These are phyloP conservation scores for Hanseniaspora valbyensis DNA, from an alignment of 805 yeast genomes.

Conservation along the genomic window DNA sequence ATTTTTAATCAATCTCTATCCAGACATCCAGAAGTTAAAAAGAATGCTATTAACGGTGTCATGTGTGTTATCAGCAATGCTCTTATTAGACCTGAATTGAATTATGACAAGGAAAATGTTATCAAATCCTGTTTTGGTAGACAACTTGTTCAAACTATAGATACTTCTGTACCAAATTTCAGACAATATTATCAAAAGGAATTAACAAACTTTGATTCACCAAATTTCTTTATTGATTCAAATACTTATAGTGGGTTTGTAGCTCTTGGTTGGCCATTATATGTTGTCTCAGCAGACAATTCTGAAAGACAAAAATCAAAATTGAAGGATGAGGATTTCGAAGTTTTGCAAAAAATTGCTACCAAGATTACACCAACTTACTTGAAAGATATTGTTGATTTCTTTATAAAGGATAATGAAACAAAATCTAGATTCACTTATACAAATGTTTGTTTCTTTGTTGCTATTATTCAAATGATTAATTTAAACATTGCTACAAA, in stretches of 20 bases:
- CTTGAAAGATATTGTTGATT: conserved; percentile 41
- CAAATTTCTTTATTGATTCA: conserved; percentile 48
- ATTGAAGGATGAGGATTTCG: conserved; percentile 35
- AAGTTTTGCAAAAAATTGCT: conserved; percentile 37
- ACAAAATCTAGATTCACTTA: conserved; percentile 55
- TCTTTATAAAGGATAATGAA: conserved; percentile 58
- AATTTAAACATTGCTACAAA: conserved; percentile 23
- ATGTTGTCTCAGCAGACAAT: conserved; percentile 34
- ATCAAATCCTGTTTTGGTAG: conserved; percentile 32
- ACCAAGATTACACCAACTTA: conserved; percentile 42
- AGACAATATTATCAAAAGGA: conserved; percentile 39
- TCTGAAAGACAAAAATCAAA: conserved; percentile 18
- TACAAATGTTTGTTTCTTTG: conserved; percentile 48
- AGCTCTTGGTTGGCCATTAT: conserved; percentile 55
- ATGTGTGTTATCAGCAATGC: conserved; percentile 42
- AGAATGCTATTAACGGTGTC: conserved; percentile 49
- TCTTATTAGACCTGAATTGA: conserved; percentile 35
- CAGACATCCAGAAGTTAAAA: conserved; percentile 60
- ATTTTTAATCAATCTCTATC: conserved; percentile 40
- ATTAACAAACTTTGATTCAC: conserved; percentile 37
- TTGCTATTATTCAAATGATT: conserved; percentile 37
- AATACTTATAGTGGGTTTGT: conserved; percentile 54
- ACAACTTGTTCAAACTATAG: conserved; percentile 33
- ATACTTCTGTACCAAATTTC: conserved; percentile 35
- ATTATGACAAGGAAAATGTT: conserved; percentile 38